These are phyloP conservation scores for Fusarium sp. DNA, from an alignment of 2,329 filamentous ascomycete genomes.

Conservation along the genomic window DNA sequence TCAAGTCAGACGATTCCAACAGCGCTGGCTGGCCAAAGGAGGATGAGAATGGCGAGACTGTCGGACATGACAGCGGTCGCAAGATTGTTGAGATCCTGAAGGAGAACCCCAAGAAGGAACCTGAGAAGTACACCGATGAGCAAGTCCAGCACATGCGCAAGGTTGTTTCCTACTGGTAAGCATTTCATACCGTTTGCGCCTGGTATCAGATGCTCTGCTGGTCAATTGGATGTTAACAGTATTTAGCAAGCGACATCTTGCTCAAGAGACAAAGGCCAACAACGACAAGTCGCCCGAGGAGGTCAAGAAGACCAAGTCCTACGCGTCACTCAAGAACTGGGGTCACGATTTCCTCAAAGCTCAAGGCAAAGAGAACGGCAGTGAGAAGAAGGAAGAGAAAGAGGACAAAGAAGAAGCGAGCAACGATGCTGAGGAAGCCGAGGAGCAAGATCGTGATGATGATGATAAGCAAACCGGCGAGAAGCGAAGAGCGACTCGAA, in stretches of 20 bases:
- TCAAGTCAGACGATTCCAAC: conserved; percentile 67
- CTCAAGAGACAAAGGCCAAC: conserved; percentile 71
- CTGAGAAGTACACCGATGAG: conserved; percentile 66
- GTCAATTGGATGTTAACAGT: not conserved
- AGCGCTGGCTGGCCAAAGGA: conserved; percentile 71
- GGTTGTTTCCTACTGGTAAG: conserved; percentile 70
- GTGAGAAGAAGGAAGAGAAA: conserved; percentile 29
- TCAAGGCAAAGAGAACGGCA: conserved; percentile 17
- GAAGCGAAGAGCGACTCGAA: conserved; percentile 45
- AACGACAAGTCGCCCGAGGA: conserved; percentile 60
- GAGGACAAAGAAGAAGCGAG: conserved; percentile 21
- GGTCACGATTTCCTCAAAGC: conserved; percentile 65
- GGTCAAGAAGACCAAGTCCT: conserved; percentile 63
- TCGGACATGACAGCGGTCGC: conserved; percentile 72
- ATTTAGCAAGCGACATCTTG: conserved; percentile 69
- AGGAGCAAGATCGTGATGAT: conserved; percentile 19
- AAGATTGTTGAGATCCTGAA: conserved; percentile 73
- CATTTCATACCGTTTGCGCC: not conserved
- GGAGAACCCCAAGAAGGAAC: conserved; percentile 69
- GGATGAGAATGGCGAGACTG: conserved; percentile 67
- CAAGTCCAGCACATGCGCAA: conserved; percentile 69
- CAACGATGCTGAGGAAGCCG: conserved; percentile 1
- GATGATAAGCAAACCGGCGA: conserved; percentile 35
- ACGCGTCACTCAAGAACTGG: conserved; percentile 73
- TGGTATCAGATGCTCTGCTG: fast-evolving